phyloP scores from a whole-genome alignment of 306 rosid genomes.

The Sicyos edulis region DNA sequence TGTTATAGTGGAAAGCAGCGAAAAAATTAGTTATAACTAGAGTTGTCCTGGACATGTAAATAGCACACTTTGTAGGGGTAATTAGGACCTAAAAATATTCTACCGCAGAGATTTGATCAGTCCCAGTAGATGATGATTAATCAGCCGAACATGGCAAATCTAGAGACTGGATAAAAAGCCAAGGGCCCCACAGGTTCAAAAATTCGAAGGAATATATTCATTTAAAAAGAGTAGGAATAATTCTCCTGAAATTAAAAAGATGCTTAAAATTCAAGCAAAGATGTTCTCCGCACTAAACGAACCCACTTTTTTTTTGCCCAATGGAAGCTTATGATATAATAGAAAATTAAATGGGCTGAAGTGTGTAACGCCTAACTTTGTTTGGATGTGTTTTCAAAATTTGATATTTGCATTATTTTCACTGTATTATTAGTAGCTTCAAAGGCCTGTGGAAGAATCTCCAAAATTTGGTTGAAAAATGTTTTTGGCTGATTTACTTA shows the following conservation, averaged over 20 bases:
- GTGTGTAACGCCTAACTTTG: constrained; percentile 48
- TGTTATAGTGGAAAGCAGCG: no score
- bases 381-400: constrained; percentile 45
- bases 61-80: background rate
- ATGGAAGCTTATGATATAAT: constrained; percentile 36
- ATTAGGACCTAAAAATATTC: background rate
- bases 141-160: constrained; percentile 24
- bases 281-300: constrained; percentile 62
- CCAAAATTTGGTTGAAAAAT: no score
- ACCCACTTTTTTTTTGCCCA: constrained; percentile 36
- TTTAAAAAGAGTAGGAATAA: constrained; percentile 50
- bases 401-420: constrained; percentile 17
- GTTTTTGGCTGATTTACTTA: background rate
- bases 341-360: constrained; percentile 29
- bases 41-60: background rate
- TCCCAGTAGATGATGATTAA: background rate
- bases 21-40: no score
- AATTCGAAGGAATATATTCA: constrained; percentile 69
- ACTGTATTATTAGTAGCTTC: no score
- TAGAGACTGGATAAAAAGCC: constrained; percentile 32
- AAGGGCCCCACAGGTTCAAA: background rate
- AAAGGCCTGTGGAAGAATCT: no score
- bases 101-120: background rate
- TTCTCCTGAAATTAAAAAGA: constrained; percentile 57
- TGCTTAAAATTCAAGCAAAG: constrained; percentile 98